These are phyloP conservation scores for Scytalidium sp. DNA, from an alignment of 2,329 filamentous ascomycete species.

Conservation along the genomic window DNA sequence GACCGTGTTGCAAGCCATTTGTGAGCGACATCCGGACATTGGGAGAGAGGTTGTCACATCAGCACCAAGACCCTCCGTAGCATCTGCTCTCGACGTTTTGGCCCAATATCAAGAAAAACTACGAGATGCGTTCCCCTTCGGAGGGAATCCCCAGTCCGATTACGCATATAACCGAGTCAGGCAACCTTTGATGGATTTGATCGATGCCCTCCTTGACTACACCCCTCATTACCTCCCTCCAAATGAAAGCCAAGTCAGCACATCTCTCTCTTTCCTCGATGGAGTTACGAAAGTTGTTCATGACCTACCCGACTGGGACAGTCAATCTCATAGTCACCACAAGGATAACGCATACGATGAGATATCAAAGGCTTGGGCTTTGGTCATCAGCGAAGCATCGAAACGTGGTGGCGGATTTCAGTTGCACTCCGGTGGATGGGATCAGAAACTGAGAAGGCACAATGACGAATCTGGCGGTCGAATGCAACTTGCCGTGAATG, in stretches of 20 bases:
- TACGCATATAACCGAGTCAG: constrained; percentile 94
- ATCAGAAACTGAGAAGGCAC: constrained; percentile 81
- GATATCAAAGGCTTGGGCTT: constrained; percentile 87
- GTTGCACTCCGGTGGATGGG: constrained; percentile 88
- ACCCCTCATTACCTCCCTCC: constrained; percentile 95
- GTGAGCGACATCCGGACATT: constrained; percentile 83
- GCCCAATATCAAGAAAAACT: constrained; percentile 77
- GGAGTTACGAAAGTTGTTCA: constrained; percentile 89
- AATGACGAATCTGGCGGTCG: constrained; percentile 83
- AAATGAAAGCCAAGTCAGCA: constrained; percentile 77
- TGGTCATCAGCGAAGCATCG: constrained; percentile 85
- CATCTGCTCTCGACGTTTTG: constrained; percentile 76
- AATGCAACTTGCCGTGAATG: constrained; percentile 74
- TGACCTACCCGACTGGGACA: constrained; percentile 86
- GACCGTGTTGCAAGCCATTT: constrained; percentile 83
- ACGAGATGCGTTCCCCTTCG: constrained; percentile 76
- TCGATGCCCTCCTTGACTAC: constrained; percentile 90
- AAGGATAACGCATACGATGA: constrained; percentile 97
- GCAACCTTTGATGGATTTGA: constrained; percentile 72
- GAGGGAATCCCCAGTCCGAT: constrained; percentile 81
- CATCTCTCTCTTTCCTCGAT: constrained; percentile 84
- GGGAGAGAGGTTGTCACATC: constrained; percentile 78
- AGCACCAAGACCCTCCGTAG: constrained; percentile 83
- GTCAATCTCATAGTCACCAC: constrained; percentile 82
- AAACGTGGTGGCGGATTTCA: constrained; percentile 90